These are phyloP conservation scores for Boletus patriciae DNA, from an alignment of 768 basidiomycete genomes.

Conservation along the genomic window DNA sequence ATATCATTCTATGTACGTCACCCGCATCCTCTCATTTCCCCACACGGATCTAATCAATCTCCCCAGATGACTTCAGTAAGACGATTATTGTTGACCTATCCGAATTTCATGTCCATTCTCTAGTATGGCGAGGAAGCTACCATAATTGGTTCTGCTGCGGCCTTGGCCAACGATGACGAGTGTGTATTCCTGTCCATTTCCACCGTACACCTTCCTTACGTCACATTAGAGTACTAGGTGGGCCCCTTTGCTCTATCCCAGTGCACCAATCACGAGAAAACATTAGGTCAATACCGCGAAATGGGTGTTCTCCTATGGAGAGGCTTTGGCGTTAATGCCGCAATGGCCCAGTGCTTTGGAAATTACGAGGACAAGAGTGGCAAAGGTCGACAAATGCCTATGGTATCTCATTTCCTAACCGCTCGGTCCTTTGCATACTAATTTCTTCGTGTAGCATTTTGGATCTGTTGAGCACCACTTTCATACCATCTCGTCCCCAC, in stretches of 20 bases:
- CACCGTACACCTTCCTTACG: constrained; percentile 8
- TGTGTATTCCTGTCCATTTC: constrained; percentile 39
- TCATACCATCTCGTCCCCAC: constrained; percentile 90
- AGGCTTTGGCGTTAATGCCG: constrained; percentile 71
- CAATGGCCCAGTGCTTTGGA: constrained; percentile 93
- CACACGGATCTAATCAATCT: constrained; percentile 4
- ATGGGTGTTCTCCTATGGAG: constrained; percentile 90
- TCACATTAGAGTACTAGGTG: constrained; percentile 66
- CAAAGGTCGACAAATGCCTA: constrained; percentile 93
- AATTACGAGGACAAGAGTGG: constrained; percentile 76
- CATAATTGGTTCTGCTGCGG: constrained; percentile 86
- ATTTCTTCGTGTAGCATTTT: constrained; percentile 62
- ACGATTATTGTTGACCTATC: constrained; percentile 1
- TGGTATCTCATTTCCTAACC: constrained; percentile 47
- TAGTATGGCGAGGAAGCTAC: constrained; percentile 92
- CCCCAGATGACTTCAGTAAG: constrained; percentile 80
- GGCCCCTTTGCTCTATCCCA: constrained; percentile 9
- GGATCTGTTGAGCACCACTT: constrained; percentile 84
- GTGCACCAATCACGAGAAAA: not conserved
- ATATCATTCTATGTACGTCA: constrained; percentile 81
- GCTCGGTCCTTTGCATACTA: not conserved
- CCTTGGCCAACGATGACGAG: constrained; percentile 82
- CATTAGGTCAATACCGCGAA: constrained; percentile 85
- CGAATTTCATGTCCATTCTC: constrained; percentile 3
- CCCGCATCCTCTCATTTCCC: not conserved